These are phyloP conservation scores for Hippophae gyantsensis DNA, from an alignment of 306 rosid species.

Conservation along the genomic window DNA sequence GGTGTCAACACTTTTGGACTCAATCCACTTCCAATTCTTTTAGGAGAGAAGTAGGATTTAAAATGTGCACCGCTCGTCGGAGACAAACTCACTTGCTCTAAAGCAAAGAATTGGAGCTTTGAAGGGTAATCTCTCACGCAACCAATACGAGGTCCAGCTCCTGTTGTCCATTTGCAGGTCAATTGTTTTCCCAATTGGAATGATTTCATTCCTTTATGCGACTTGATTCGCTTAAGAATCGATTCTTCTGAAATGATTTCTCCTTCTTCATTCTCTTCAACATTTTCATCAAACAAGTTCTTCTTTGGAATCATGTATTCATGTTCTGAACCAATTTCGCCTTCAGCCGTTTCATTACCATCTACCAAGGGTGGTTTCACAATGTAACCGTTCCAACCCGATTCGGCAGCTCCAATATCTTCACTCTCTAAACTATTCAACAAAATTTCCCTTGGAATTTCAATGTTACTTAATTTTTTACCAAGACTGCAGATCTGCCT, in stretches of 20 bases:
- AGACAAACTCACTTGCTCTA: slow-evolving; percentile 82
- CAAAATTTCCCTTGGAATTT: slow-evolving; percentile 39
- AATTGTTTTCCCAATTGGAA: slow-evolving; percentile 82
- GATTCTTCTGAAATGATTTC: slow-evolving; percentile 51
- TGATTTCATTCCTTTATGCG: slow-evolving; percentile 65
- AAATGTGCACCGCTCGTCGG: slow-evolving; percentile 45
- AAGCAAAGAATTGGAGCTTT: slow-evolving; percentile 66
- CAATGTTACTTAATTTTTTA: slow-evolving; percentile 38
- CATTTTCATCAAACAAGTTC: slow-evolving; percentile 29
- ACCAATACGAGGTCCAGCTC: slow-evolving; percentile 93
- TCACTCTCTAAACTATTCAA: slow-evolving; percentile 29
- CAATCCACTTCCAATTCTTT: slow-evolving; percentile 15
- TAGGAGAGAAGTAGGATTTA: slow-evolving; percentile 30
- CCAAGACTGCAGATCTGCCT: slow-evolving; percentile 22
- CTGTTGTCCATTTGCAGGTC: slow-evolving; percentile 96
- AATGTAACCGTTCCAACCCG: slow-evolving; percentile 7
- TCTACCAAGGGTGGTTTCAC: slow-evolving; percentile 22
- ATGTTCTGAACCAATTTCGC: slow-evolving; percentile 14
- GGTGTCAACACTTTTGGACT: slow-evolving; percentile 28
- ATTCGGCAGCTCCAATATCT: slow-evolving; percentile 10
- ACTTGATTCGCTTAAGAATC: slow-evolving; percentile 63
- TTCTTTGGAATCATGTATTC: slow-evolving; percentile 22
- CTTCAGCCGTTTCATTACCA: slow-evolving; percentile 20
- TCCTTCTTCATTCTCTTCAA: slow-evolving; percentile 21
- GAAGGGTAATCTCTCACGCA: slow-evolving; percentile 87